Conservation (phyloP, 257 asterid genomes). For the Solanum rostratum region DNA sequence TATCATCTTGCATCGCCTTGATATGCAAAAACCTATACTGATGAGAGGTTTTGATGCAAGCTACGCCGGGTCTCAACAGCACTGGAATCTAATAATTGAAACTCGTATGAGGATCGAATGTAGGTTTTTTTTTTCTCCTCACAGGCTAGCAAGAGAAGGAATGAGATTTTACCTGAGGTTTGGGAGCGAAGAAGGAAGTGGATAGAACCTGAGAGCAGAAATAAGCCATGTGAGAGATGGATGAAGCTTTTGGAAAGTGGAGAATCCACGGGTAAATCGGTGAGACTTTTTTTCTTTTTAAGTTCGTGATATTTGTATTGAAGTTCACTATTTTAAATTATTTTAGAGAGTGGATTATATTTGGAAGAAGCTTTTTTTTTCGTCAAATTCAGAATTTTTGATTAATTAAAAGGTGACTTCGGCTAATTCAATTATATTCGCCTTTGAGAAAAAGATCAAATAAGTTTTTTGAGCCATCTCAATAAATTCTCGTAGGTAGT, state of each 20-base stretch:
- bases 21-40: slow-evolving; percentile 11
- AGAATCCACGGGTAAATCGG: background rate
- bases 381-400: no score
- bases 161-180: slow-evolving; percentile 1
- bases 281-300: no score
- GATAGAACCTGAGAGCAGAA: background rate
- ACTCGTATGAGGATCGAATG: background rate
- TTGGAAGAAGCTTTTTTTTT: no score
- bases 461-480: no score
- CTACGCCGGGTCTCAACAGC: background rate
- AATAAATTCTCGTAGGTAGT: no score
- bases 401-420: no score
- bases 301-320: no score
- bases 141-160: background rate
- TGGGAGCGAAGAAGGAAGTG: slow-evolving; percentile 1
- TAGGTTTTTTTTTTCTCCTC: background rate
- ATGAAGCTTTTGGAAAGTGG: background rate
- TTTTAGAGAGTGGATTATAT: no score
- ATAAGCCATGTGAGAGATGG: background rate
- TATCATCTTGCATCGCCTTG: slow-evolving; percentile 30
- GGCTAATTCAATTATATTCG: no score
- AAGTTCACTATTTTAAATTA: no score
- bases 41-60: background rate
- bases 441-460: no score
- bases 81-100: background rate